These are phyloP conservation scores for Stagonosporopsis cucurbitacearum DNA, from an alignment of 2,329 filamentous ascomycete species.

Conservation along the genomic window DNA sequence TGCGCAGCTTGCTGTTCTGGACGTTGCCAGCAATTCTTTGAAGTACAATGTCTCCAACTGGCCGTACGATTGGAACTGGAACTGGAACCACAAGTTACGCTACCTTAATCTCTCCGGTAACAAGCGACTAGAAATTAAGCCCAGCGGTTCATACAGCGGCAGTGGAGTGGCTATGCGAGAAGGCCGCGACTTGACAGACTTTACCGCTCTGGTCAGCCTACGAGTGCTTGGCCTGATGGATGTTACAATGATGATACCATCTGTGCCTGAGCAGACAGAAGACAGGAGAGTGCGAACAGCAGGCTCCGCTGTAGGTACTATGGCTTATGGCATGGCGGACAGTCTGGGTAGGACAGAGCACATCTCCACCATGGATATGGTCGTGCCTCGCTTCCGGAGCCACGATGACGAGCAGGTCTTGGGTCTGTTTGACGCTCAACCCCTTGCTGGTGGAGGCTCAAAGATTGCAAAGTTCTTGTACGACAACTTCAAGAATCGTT, in stretches of 20 bases:
- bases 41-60: conserved; percentile 99
- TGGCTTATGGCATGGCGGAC: conserved; percentile 98
- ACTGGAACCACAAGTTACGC: conserved; percentile 92
- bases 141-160: conserved; percentile 63
- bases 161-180: conserved; percentile 55
- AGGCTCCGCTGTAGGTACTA: conserved; percentile 85
- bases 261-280: conserved; percentile 92
- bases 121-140: conserved; percentile 90
- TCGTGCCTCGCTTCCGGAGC: conserved; percentile 89
- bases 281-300: conserved; percentile 96
- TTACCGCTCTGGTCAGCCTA: conserved; percentile 81
- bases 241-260: conserved; percentile 91
- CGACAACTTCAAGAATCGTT: conserved; percentile 89
- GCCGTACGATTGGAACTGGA: conserved; percentile 99
- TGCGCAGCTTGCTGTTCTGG: conserved; percentile 86
- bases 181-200: conserved; percentile 83
- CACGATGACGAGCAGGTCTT: conserved; percentile 88
- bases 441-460: conserved; percentile 86
- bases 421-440: conserved; percentile 95
- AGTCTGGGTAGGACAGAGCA: conserved; percentile 93
- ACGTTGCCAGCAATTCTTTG: conserved; percentile 91
- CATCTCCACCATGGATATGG: conserved; percentile 92
- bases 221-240: conserved; percentile 95
- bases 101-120: conserved; percentile 98
- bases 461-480: conserved; percentile 97